Percentiles rank a stretch among this genome's conserved stretches.
Evolutionary conservation across 169 alveolate species (phyloP).

Genomic region (Plasmodium reichenowi): DNA sequence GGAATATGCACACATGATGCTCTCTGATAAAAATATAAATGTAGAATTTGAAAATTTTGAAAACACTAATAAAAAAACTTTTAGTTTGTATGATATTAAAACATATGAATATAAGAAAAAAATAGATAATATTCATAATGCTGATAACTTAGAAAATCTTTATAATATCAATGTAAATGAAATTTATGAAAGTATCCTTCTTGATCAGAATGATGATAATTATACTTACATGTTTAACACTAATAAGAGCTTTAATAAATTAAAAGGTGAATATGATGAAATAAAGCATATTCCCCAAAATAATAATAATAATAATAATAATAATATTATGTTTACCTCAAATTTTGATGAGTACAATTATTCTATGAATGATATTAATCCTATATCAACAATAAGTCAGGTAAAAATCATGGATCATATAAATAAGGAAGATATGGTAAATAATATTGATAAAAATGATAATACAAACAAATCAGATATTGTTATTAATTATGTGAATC

Average conservation of each 20-base stretch:
- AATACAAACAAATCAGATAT: neutral
- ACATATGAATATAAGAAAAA: neutral
- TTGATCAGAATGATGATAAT: constrained; percentile 3
- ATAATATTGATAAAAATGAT: neutral
- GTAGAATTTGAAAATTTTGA: neutral
- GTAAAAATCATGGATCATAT: too few species aligned
- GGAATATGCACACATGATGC: constrained; percentile 51
- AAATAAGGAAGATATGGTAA: neutral
- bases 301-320: neutral
- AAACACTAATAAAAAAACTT: too few species aligned
- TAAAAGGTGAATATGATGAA: neutral
- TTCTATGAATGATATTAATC: neutral
- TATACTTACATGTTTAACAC: neutral
- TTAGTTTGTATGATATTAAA: neutral
- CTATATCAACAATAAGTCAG: neutral
- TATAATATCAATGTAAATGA: constrained; percentile 25
- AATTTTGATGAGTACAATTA: constrained; percentile 1
- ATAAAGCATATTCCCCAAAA: neutral
- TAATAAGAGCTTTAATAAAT: constrained; percentile 1
- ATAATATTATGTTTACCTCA: neutral
- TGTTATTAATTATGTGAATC: too few species aligned
- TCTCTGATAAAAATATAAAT: constrained; percentile 46
- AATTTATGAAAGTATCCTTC: constrained; percentile 30
- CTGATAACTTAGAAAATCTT: constrained; percentile 6
- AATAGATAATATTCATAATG: neutral